Percentiles rank a stretch among this genome's conserved stretches.
Evolutionary conservation across 2,329 filamentous ascomycete species (phyloP).

Genomic region (Cephalotrichum gorgonifer): DNA sequence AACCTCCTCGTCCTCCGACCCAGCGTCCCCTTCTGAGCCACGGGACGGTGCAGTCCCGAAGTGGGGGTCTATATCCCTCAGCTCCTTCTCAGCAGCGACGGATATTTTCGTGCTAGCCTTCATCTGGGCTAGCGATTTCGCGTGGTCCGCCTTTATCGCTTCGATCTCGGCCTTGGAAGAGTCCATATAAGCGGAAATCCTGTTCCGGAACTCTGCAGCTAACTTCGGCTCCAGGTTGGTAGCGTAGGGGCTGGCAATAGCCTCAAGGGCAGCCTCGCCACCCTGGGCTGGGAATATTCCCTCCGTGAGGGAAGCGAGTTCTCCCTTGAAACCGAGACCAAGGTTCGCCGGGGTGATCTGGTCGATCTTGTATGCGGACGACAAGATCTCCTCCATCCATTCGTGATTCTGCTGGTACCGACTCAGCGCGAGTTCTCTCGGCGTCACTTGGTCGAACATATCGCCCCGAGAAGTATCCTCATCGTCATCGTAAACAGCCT

Average conservation of each 20-base stretch:
- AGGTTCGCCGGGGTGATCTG: constrained; percentile 84
- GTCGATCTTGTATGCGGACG: constrained; percentile 74
- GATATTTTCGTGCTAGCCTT: constrained; percentile 55
- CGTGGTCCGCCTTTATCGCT: constrained; percentile 71
- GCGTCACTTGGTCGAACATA: constrained; percentile 80
- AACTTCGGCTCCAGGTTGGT: constrained; percentile 60
- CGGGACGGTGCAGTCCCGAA: constrained; percentile 49
- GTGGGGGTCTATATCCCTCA: constrained; percentile 56
- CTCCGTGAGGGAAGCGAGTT: constrained; percentile 70
- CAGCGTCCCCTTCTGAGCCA: constrained; percentile 48
- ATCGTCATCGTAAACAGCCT: constrained; percentile 63
- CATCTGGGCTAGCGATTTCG: constrained; percentile 62
- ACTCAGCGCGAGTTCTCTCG: constrained; percentile 75
- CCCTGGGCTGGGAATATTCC: constrained; percentile 67
- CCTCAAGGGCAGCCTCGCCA: constrained; percentile 32
- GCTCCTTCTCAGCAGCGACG: constrained; percentile 63
- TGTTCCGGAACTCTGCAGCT: constrained; percentile 72
- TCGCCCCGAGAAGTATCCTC: constrained; percentile 84
- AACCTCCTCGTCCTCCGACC: constrained; percentile 38
- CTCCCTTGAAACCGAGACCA: constrained; percentile 74
- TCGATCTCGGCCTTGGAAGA: constrained; percentile 74
- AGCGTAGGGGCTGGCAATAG: constrained; percentile 48
- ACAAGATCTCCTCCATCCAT: constrained; percentile 97
- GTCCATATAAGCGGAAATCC: constrained; percentile 61
- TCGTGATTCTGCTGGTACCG: constrained; percentile 93